Evolutionary conservation across 2,329 filamentous ascomycete genomes (phyloP).

Genomic region (Rutstroemia sp.): DNA sequence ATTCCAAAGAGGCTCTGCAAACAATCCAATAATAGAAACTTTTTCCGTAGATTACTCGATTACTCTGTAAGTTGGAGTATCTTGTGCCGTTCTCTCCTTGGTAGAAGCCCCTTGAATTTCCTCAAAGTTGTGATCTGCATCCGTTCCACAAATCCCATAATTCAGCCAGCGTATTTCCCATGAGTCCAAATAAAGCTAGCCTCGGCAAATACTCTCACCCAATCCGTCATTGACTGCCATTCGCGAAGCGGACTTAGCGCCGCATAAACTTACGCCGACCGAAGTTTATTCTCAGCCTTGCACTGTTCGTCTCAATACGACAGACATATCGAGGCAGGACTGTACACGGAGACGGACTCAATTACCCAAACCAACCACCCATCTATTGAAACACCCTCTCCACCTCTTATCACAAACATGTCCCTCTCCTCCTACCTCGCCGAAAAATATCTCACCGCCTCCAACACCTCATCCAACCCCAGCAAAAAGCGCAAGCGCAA

Average conservation of each 20-base stretch:
- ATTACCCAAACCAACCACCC: neutral
- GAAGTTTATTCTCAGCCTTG: constrained; percentile 3
- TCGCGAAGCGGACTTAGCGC: neutral
- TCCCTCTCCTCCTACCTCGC: constrained; percentile 78
- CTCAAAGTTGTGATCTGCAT: too few relatives aligned
- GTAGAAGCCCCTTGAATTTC: too few relatives aligned
- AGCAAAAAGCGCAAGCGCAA: constrained; percentile 62
- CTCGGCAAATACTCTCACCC: too few relatives aligned
- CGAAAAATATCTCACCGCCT: constrained; percentile 77
- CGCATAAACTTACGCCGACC: neutral
- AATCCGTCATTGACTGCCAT: neutral
- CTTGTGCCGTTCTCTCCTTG: too few relatives aligned
- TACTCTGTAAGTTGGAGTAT: too few relatives aligned
- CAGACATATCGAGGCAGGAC: neutral
- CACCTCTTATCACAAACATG: constrained; percentile 35
- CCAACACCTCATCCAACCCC: constrained; percentile 41
- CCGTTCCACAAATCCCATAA: too few relatives aligned
- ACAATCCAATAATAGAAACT: too few relatives aligned
- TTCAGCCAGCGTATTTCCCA: too few relatives aligned
- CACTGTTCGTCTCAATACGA: neutral
- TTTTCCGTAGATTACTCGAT: too few relatives aligned
- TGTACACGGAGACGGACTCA: neutral
- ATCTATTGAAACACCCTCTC: neutral
- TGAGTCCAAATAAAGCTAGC: too few relatives aligned
- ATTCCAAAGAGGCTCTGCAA: too few relatives aligned